Percentiles rank a stretch among this genome's conserved stretches.
Evolutionary conservation across 768 basidiomycete species (phyloP).

Genomic region (Cyclocybe cylindracea): DNA sequence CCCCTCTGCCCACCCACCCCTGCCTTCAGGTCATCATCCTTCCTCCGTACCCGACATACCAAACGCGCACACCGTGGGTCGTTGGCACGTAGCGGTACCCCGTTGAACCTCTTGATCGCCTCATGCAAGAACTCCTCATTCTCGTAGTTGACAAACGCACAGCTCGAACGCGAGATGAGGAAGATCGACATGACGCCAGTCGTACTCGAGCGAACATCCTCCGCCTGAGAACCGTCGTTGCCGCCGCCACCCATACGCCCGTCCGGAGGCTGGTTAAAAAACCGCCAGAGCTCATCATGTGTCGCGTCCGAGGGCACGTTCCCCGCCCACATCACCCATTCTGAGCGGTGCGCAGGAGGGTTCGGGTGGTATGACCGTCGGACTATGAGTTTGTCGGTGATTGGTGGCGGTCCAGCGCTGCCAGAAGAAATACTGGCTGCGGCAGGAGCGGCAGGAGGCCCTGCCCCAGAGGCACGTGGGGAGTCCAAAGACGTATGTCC

Average conservation of each 20-base stretch:
- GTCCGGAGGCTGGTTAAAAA: conserved; percentile 56
- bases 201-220: conserved; percentile 9
- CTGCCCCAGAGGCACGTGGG: conserved; percentile 7
- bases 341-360: conserved; percentile 72
- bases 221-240: too few relatives aligned
- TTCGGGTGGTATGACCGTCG: conserved; percentile 71
- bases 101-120: conserved; percentile 77
- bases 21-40: conserved; percentile 83
- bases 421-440: conserved; percentile 11
- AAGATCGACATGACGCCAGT: conserved; percentile 84
- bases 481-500: conserved; percentile 7
- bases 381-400: conserved; percentile 28
- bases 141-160: conserved; percentile 91
- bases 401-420: conserved; percentile 7
- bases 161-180: conserved; percentile 92
- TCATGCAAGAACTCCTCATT: conserved; percentile 57
- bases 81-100: conserved; percentile 61
- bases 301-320: conserved; percentile 86
- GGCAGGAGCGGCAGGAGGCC: conserved; percentile 2
- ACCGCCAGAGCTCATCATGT: conserved; percentile 83
- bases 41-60: conserved; percentile 80
- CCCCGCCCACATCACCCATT: conserved; percentile 97
- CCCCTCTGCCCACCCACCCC: conserved; percentile 94
- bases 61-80: conserved; percentile 76
- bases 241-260: too few relatives aligned